Evolutionary conservation across 2,329 filamentous ascomycete species (phyloP), one percentile per base, ranked within the genome.

Genomic region (Fusarium nematophilum): DNA sequence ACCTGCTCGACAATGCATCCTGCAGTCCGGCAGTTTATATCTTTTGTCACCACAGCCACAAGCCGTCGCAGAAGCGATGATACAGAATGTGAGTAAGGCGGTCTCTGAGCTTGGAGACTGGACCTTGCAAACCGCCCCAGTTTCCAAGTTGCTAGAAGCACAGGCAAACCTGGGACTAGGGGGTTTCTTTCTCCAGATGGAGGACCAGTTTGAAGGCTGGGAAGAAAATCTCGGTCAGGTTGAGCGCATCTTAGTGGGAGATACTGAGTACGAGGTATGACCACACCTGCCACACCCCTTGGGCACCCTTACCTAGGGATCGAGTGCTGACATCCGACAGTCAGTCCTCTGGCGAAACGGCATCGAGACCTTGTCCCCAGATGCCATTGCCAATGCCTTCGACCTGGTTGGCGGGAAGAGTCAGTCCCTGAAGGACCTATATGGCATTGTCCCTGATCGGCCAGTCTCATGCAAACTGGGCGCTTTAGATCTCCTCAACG

Each of bases 321-420:
- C n/a, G n/a, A n/a, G n/a, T n/a, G n/a, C n/a, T n/a, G n/a, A n/a
- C n/a, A n/a, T n/a, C n/a, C n/a, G n/a, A 6, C 2, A 79, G 78
- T 76, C 78, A 0, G 73, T 78, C 2, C 75, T 81, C 25, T 81
- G 78, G 78, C 72, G 76, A 17, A 75, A 75, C 18, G 78, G 78
- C 0, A 69, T 81, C 27, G 77, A 79, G 55, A 57, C 68, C 2
- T 65, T 74, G 23, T 67, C 71, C 5, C 66, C 72, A 4, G 53
- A 66, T 15, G 67, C 70, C 0, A 77, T 81, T 9, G 65, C 68
- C 9, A 64, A 66, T 3, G 72, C 71, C 1, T 80, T 81, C 37
- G 68, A 76, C 11, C 64, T 69, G 13, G 70, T 73, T 5, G 51
- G 44, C 4, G 44, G 69, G 31, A 74, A 21, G 21, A 21, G 21